Base-by-base conservation (phyloP, 768 basidiomycete genomes). In the Phaeotremella fagi region DNA sequence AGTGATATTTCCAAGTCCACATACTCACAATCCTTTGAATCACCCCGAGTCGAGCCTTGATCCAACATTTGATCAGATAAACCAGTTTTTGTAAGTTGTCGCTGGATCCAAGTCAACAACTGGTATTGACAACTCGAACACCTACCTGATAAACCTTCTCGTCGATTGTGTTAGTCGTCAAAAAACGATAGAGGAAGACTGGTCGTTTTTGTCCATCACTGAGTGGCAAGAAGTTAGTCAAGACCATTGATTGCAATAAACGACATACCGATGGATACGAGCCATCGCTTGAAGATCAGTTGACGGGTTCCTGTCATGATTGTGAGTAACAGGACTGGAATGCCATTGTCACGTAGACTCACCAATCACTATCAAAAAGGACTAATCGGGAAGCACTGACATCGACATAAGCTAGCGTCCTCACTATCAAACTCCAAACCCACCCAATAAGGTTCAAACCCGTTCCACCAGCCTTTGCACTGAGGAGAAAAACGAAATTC, bases 221-320 rank as follows among this genome's bases (percentile, higher is more conserved):
- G 7, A n/a, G n/a, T 16, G 31, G 61, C 11, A 3, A 6, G 12
- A 24, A 2, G 25, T 52, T 7, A 57, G 42, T 20, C 14, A 14
- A 3, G 18, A 29, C 24, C 4, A 24, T 48, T 43, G 24, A 26
- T 35, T 4, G 27, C 9, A 27, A 24, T 9, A 38, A 24, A 24
- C 22, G 54, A 7, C 63, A 50, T 55, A 89, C 90, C 90, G 82
- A 75, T 94, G 89, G 69, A 92, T 94, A 45, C 94, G 83, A 47
- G 91, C 94, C 94, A 98, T 98, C 1, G 95, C 86, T 74, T 99
- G 95, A 16, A 91, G 74, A 75, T 99, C 95, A 64, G 73, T 75
- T n/a, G 71, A 71, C 3, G 75, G 75, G 37, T 75, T 75, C 75
- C 72, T 73, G 47, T 2, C n/a, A 25, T 15, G 28, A 33, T 29